Evolutionary conservation across 2,329 filamentous ascomycete genomes (phyloP).

Genomic region (Dactylellina parvicollis): DNA sequence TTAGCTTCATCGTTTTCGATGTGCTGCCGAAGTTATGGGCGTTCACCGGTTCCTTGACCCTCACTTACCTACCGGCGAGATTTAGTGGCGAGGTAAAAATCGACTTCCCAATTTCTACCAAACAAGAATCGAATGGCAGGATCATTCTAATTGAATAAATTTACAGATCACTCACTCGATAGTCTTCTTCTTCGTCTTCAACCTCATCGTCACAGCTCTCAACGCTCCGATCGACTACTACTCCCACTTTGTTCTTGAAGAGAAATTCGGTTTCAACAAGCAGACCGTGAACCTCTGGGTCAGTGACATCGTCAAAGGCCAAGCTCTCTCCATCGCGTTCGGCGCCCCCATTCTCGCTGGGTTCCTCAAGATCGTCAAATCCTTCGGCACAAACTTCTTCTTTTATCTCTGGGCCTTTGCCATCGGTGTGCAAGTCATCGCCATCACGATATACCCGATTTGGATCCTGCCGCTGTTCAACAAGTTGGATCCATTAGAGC

Average conservation of each 20-base stretch:
- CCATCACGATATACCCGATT: slow-evolving; percentile 95
- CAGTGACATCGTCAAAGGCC: slow-evolving; percentile 89
- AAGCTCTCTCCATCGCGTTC: slow-evolving; percentile 80
- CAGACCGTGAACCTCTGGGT: slow-evolving; percentile 89
- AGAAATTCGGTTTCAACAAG: slow-evolving; percentile 99
- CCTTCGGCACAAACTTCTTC: slow-evolving; percentile 93
- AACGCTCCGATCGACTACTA: slow-evolving; percentile 86
- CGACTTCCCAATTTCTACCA: no score
- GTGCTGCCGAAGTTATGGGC: slow-evolving; percentile 90
- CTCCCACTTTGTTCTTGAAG: slow-evolving; percentile 93
- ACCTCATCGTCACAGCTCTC: slow-evolving; percentile 80
- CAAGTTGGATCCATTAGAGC: slow-evolving; percentile 90
- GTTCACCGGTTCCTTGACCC: slow-evolving; percentile 77
- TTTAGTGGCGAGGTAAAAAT: slow-evolving; percentile 77
- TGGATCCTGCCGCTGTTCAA: slow-evolving; percentile 96
- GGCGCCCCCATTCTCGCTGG: slow-evolving; percentile 88
- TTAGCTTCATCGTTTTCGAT: slow-evolving; percentile 89
- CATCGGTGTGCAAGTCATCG: slow-evolving; percentile 87
- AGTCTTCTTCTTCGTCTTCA: slow-evolving; percentile 88
- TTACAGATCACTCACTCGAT: slow-evolving; percentile 81
- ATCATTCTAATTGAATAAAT: not conserved
- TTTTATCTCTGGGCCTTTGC: slow-evolving; percentile 97
- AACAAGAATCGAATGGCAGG: not conserved
- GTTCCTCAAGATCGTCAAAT: slow-evolving; percentile 92
- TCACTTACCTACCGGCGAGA: slow-evolving; percentile 76